Evolutionary conservation across 768 basidiomycete species (phyloP).

Genomic region (Leccinum arenicola): DNA sequence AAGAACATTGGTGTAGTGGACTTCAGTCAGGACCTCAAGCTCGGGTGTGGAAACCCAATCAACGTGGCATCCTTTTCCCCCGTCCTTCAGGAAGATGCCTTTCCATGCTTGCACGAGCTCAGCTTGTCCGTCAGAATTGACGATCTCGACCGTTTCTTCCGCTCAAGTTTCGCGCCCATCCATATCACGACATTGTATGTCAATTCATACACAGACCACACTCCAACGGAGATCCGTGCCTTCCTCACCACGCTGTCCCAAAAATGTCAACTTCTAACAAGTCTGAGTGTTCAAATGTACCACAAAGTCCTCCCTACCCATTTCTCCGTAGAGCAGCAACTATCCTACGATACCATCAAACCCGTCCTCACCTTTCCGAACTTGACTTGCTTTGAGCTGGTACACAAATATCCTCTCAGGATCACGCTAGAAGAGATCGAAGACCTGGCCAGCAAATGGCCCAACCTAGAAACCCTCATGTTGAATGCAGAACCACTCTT

Average conservation of each 20-base stretch:
- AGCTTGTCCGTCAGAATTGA: conserved; percentile 44
- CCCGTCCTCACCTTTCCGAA: conserved; percentile 34
- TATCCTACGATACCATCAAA: conserved; percentile 36
- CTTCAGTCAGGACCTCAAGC: conserved; percentile 47
- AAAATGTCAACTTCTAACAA: conserved; percentile 46
- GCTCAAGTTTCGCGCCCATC: conserved; percentile 41
- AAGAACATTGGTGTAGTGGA: conserved; percentile 46
- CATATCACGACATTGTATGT: conserved; percentile 52
- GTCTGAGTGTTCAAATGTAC: conserved; percentile 39
- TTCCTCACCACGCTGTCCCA: conserved; percentile 46
- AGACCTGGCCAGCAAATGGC: conserved; percentile 44
- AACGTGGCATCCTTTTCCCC: conserved; percentile 49
- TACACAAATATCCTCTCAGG: conserved; percentile 29
- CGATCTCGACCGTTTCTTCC: conserved; percentile 46
- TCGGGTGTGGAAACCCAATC: conserved; percentile 44
- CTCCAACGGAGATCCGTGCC: conserved; percentile 38
- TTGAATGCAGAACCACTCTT: conserved; percentile 48
- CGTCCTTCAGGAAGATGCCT: conserved; percentile 43
- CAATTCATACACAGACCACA: conserved; percentile 46
- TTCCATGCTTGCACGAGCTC: conserved; percentile 53
- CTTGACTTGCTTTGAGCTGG: conserved; percentile 33
- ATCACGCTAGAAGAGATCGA: conserved; percentile 44
- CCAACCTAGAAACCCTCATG: conserved; percentile 40
- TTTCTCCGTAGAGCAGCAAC: conserved; percentile 22
- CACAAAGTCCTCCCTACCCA: conserved; percentile 14